Conservation (phyloP, 306 rosid genomes). For the Ceratonia siliqua region DNA sequence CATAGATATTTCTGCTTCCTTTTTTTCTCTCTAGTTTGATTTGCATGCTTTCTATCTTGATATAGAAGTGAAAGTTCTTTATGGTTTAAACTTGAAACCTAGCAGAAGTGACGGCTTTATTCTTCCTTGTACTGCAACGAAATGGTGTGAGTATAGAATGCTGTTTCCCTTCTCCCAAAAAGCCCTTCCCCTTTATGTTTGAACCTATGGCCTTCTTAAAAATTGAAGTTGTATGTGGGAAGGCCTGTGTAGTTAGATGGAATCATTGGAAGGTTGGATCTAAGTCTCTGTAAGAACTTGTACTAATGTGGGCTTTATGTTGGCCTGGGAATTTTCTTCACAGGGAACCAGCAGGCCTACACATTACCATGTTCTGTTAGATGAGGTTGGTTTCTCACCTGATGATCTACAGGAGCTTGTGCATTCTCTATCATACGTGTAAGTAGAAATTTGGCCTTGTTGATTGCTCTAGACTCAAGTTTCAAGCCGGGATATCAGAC, state of each 20-base stretch:
- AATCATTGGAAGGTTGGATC: not conserved
- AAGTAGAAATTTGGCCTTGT: constrained; percentile 44
- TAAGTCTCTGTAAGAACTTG: not conserved
- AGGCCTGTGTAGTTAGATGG: not conserved
- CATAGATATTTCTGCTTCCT: too few relatives aligned
- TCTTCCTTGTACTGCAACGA: not conserved
- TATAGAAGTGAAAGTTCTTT: not conserved
- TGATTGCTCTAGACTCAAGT: not conserved
- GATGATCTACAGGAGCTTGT: constrained; percentile 94
- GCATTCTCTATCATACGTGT: constrained; percentile 97
- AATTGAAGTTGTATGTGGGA: not conserved
- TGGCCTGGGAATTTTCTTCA: constrained; percentile 8
- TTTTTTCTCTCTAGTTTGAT: too few relatives aligned
- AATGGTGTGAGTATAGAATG: not conserved
- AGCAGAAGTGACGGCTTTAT: not conserved
- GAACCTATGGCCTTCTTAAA: not conserved
- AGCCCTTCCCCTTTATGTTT: not conserved
- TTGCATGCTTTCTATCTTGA: not conserved
- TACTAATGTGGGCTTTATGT: not conserved
- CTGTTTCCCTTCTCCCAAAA: not conserved
- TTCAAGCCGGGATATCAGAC: not conserved
- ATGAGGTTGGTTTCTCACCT: constrained; percentile 73
- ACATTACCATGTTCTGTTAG: constrained; percentile 85
- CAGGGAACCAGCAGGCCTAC: constrained; percentile 98
- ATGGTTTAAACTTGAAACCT: not conserved